Conservation (phyloP, 2,329 filamentous ascomycete genomes). For the Epichloe uncinata region DNA sequence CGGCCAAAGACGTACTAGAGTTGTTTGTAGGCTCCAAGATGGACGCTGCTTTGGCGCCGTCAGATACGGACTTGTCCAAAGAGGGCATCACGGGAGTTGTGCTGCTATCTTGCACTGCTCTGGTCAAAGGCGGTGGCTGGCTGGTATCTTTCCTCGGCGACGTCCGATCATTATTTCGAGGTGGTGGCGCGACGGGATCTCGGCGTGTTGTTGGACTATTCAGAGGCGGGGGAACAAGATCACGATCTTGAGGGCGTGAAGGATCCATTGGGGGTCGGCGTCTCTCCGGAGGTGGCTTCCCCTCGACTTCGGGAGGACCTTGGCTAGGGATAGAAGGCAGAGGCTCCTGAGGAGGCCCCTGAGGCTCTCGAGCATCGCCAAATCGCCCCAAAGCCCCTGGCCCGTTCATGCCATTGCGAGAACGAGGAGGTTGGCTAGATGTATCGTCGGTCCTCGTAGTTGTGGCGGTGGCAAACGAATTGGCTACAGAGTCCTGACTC, state of each 20-base stretch:
- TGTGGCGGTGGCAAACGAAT: slow-evolving; percentile 22
- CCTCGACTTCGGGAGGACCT: slow-evolving; percentile 12
- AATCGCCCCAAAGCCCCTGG: slow-evolving; percentile 26
- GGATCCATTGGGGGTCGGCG: slow-evolving; percentile 55
- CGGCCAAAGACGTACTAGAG: slow-evolving; percentile 13
- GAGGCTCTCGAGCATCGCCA: slow-evolving; percentile 12
- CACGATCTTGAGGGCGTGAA: slow-evolving; percentile 38
- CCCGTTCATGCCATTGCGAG: slow-evolving; percentile 35
- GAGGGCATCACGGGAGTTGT: slow-evolving; percentile 12
- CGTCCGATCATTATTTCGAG: slow-evolving; percentile 37
- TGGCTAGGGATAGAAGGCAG: not conserved
- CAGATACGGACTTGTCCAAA: slow-evolving; percentile 5
- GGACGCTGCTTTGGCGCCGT: slow-evolving; percentile 5
- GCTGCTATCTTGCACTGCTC: slow-evolving; percentile 13
- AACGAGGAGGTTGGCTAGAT: slow-evolving; percentile 36
- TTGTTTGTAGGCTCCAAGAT: slow-evolving; percentile 4
- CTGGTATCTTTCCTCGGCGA: slow-evolving; percentile 30
- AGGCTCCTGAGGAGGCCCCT: slow-evolving; percentile 8
- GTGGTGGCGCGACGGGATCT: slow-evolving; percentile 33
- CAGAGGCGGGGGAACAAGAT: slow-evolving; percentile 44
- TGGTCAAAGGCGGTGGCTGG: not conserved
- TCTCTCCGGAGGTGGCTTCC: slow-evolving; percentile 45
- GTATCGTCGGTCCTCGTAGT: slow-evolving; percentile 36
- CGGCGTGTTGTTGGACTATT: slow-evolving; percentile 36
- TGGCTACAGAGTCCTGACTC: slow-evolving; percentile 44